Evolutionary conservation across 2,329 filamentous ascomycete species (phyloP).

Genomic region (Hypoxylon rubiginosum): DNA sequence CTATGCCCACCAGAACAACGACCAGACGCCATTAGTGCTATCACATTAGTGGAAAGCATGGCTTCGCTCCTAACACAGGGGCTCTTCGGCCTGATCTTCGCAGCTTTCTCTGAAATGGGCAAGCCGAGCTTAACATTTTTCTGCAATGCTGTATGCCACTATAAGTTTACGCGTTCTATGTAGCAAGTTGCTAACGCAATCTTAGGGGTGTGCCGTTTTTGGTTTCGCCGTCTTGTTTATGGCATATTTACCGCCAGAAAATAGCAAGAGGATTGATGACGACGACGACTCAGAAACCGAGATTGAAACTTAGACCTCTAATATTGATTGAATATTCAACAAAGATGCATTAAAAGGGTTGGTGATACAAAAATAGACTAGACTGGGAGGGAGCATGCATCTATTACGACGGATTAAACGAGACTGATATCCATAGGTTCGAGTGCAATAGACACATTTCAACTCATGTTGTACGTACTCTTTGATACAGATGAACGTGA

Average conservation of each 20-base stretch:
- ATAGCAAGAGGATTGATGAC: conserved; percentile 36
- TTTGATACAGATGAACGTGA: not conserved
- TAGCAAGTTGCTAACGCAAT: conserved; percentile 27
- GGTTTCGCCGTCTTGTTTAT: conserved; percentile 59
- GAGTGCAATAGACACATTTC: not conserved
- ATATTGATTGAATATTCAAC: not conserved
- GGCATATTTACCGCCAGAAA: conserved; percentile 32
- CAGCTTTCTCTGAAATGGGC: conserved; percentile 71
- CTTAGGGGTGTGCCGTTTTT: conserved; percentile 66
- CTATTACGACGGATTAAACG: not conserved
- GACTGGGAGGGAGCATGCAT: not conserved
- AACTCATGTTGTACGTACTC: not conserved
- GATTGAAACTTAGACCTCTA: conserved; percentile 15
- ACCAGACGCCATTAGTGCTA: conserved; percentile 75
- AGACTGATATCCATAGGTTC: not conserved
- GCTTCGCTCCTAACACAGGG: conserved; percentile 74
- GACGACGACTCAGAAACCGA: conserved; percentile 39
- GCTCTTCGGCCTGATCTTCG: conserved; percentile 76
- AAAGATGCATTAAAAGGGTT: not conserved
- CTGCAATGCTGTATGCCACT: conserved; percentile 70
- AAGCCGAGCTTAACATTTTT: conserved; percentile 74
- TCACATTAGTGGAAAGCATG: conserved; percentile 78
- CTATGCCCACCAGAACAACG: conserved; percentile 74
- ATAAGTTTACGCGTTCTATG: not conserved
- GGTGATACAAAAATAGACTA: conserved; percentile 1